A percentile compares a stretch with the other conserved stretches of the same genome.
These are phyloP conservation scores for Aspergillus cavernicola DNA, from an alignment of 495 filamentous ascomycete species.

Conservation along the genomic window DNA sequence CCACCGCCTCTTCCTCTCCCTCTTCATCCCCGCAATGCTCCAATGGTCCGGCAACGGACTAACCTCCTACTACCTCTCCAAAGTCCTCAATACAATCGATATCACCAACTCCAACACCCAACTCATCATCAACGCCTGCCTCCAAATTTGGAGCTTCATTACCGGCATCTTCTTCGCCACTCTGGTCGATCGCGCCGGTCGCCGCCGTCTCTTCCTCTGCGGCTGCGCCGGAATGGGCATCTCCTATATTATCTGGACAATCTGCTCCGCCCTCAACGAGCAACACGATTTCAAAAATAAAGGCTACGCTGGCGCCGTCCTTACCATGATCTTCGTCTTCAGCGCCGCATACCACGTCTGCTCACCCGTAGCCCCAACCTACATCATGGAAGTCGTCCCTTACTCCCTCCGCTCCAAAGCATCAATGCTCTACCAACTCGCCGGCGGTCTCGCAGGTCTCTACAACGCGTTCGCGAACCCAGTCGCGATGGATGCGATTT, in stretches of 20 bases:
- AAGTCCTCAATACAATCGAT: constrained; percentile 6
- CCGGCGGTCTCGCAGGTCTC: constrained; percentile 6
- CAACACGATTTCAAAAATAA: not conserved
- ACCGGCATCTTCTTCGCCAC: constrained; percentile 1
- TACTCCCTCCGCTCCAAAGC: constrained; percentile 7
- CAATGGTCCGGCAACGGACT: constrained; percentile 9
- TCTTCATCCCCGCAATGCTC: constrained; percentile 9
- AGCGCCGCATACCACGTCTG: constrained; percentile 7
- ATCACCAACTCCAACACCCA: constrained; percentile 6
- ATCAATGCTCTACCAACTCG: constrained; percentile 7
- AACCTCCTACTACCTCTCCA: constrained; percentile 9
- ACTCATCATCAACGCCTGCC: constrained; percentile 10
- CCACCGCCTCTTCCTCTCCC: constrained; percentile 5
- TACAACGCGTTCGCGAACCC: constrained; percentile 11
- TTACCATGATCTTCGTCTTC: constrained; percentile 9
- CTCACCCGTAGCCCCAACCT: constrained; percentile 9
- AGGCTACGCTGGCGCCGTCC: constrained; percentile 4
- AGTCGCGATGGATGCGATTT: constrained; percentile 9
- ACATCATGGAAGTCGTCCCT: constrained; percentile 10
- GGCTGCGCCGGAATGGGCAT: constrained; percentile 4
- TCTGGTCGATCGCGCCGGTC: constrained; percentile 1
- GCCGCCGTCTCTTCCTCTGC: not conserved
- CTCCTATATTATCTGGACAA: constrained; percentile 8
- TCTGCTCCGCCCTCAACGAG: constrained; percentile 6
- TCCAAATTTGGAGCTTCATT: constrained; percentile 2